Base-by-base conservation (phyloP, 2,329 filamentous ascomycete genomes). In the Hirsutella minnesotensis region DNA sequence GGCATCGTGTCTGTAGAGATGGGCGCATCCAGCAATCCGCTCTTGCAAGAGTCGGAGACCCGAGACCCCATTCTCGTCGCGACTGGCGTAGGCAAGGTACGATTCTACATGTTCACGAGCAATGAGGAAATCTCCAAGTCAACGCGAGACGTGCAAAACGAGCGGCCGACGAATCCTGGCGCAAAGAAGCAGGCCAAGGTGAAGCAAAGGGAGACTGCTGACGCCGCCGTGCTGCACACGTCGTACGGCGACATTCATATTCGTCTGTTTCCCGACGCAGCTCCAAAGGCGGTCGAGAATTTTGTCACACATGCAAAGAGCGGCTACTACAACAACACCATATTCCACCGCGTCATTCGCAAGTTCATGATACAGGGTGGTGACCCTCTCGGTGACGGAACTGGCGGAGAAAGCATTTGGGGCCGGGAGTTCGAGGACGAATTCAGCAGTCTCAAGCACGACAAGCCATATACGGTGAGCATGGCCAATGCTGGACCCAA, bases 331-430 rank as follows among this genome's bases (percentile, higher is more conserved):
- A 96, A 98, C 68, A 86, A 86, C 63, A 89, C 90, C 29, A 90
- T 95, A 53, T 98, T 98, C 72, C 92, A 98, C 63, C 83, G 92
- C 29, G 84, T 98, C 7, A 98, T 98, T 53, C 80, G 85, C 47
- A 95, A 95, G 57, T 98, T 98, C 67, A 98, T 98, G 94, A 95
- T 98, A 35, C 92, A 98, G 62, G 88, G 90, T 40, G 92, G 92
- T 37, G 94, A 98, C 57, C 92, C 94, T 0, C 83, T 88, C 0
- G 90, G 90, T 2, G 94, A 89, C 1, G 92, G 94, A 2, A 78
- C 86, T 38, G 92, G 92, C 16, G 94, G 94, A 1, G 72, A 81
- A 47, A 94, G 85, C 56, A 81, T 94, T 50, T 98, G 92, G 92
- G 86, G 86, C 41, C 89, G 90, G 61, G 86, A 88, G 47, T 98